Conservation (phyloP, 306 rosid species). For the Quercus wislizeni region DNA sequence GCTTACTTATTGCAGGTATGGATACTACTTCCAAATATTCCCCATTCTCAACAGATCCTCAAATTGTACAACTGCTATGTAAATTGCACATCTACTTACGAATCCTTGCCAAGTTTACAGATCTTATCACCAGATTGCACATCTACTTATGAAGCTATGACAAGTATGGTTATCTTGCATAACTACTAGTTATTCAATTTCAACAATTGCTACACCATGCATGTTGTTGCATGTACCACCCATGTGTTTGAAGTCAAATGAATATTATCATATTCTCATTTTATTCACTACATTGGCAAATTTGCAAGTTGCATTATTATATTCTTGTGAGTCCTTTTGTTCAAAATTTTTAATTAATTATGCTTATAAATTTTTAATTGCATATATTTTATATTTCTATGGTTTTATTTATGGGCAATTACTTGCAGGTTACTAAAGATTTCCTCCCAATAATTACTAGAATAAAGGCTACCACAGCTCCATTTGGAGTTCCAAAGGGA, state of each 20-base stretch:
- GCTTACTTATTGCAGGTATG: background rate
- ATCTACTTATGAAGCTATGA: background rate
- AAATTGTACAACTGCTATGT: background rate
- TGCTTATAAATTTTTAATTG: constrained; percentile 9
- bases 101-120: background rate
- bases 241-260: background rate
- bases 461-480: constrained; percentile 71
- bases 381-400: background rate
- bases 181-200: background rate
- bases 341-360: background rate
- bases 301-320: background rate
- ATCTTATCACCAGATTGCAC: background rate
- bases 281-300: background rate
- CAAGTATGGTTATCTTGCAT: background rate
- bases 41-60: background rate
- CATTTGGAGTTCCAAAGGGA: constrained; percentile 88
- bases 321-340: background rate
- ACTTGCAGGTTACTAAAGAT: constrained; percentile 75
- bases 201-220: background rate
- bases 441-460: constrained; percentile 72
- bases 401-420: constrained; percentile 11
- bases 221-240: background rate
- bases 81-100: background rate
- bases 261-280: background rate
- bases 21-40: background rate